Evolutionary conservation across 257 asterid genomes (phyloP), one percentile per base, ranked within the genome.

Genomic region (Linderniella brevidens): DNA sequence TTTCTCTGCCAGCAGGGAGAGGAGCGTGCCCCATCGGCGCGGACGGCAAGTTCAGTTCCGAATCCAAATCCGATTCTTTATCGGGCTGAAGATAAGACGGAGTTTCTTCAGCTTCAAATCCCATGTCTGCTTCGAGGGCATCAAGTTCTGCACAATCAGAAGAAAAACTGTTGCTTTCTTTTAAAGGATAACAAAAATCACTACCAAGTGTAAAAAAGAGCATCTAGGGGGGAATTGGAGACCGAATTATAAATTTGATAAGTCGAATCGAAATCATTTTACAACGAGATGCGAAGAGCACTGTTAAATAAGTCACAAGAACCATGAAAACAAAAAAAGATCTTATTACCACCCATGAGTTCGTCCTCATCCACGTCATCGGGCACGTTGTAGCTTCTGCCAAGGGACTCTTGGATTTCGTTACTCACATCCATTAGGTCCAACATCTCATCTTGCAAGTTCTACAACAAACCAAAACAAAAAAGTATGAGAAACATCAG

Each of bases 111-210:
- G 80, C 73, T 69, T 86, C 99, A 65, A 72, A 58, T 32, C 88
- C 93, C 96, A 92, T 92, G 68, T 92, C 99, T 51, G 92, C 94
- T 75, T 92, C 99, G 68, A 86, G 56, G 47, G 99, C 99, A 77
- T 86, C 96, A 53, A 92, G 99, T 68, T 92, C 99, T 92, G 78
- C 60, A 58, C 39, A 38, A 55, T 17, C 44, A 52, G 39, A 25
- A 42, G 37, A 43, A 39, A 41, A 17, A 9, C 8, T 40, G 44
- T 11, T 14, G 44, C 16, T 11, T 11, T 8, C 41, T 8, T 2
- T 40, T 12, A 14, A 40, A 2, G 45, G 3, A 40, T 12, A 40
- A 40, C 8, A 14, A 37, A 37, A n/a, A n/a, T n/a, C n/a, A n/a
- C n/a, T n/a, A n/a, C n/a, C n/a, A n/a, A n/a, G n/a, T n/a, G n/a